A percentile compares a stretch with the other conserved stretches of the same genome.
Conservation (phyloP, 2,329 filamentous ascomycete genomes). For the Fusarium duplospermum region DNA sequence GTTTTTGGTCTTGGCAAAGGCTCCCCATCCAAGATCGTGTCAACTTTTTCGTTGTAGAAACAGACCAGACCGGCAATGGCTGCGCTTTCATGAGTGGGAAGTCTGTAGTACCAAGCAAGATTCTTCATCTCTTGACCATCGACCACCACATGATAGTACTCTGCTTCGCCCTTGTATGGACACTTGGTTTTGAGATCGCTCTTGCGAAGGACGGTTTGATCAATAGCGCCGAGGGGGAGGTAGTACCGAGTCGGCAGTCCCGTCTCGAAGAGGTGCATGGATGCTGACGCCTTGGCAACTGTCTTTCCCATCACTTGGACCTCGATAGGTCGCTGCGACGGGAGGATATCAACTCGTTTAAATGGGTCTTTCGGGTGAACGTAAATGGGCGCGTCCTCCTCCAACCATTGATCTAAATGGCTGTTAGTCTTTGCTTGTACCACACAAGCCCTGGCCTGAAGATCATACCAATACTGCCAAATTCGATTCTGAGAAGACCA, state of each 20-base stretch:
- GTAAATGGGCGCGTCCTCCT: conserved; percentile 69
- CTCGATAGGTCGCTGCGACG: conserved; percentile 63
- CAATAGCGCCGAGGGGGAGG: conserved; percentile 63
- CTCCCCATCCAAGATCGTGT: conserved; percentile 68
- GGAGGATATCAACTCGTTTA: conserved; percentile 71
- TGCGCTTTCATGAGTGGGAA: conserved; percentile 67
- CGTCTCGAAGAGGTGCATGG: conserved; percentile 71
- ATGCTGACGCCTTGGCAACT: conserved; percentile 59
- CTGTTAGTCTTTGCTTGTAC: neutral
- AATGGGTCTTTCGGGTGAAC: conserved; percentile 76
- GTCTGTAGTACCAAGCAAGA: conserved; percentile 71
- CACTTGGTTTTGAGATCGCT: conserved; percentile 68
- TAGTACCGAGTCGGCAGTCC: conserved; percentile 70
- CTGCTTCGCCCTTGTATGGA: conserved; percentile 75
- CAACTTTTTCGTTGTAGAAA: conserved; percentile 77
- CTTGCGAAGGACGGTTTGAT: conserved; percentile 56
- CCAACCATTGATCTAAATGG: conserved; percentile 54
- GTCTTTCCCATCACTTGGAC: conserved; percentile 60
- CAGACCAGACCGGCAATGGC: conserved; percentile 67
- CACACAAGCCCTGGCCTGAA: accelerated
- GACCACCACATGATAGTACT: conserved; percentile 69
- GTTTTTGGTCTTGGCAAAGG: conserved; percentile 47
- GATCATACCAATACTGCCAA: conserved; percentile 49
- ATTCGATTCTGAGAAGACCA: conserved; percentile 50
- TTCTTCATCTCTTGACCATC: conserved; percentile 59